Evolutionary conservation across 139 green algal genomes (phyloP), one percentile per base, ranked within the genome.

Genomic region (Micromonas commoda): DNA sequence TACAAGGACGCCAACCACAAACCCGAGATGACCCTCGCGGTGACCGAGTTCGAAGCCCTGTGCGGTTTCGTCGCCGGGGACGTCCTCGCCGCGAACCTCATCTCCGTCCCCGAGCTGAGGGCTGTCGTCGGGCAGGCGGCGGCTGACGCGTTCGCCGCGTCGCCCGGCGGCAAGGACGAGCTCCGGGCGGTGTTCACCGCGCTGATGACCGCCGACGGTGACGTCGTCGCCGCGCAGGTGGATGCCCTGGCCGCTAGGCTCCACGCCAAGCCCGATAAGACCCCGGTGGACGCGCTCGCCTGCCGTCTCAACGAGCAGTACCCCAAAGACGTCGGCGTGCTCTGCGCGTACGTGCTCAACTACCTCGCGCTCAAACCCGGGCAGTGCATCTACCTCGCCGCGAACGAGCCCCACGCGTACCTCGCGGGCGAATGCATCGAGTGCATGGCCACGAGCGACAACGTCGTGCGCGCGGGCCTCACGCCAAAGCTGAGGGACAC

Each of bases 1-100:
- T 98, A 98, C 86, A 93, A 95, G 66, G 95, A 99, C 72, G 85
- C 80, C 82, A 99, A 99, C 85, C 95, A 99, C 87, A 99, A 99
- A 84, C 95, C 95, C 23, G 95, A 99, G 84, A 98, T 99, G 93
- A 91, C 94, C 19, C 81, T 99, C 39, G 95, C 95, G 2, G 71
- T 99, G 28, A 87, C 83, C 34, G 83, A 87, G 26, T 98, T 98
- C 83, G 88, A 96, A 81, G 92, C 94, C 20, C 87, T 99, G 65
- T 97, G 93, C 86, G 86, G 89, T 60, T 99, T 99, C 80, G 86
- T 85, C 1, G 13, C 13, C 70, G 34, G 23, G 20, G 16, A 73
- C 16, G 65, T 64, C 28, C 9, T 74, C 24, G 37, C 35, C 26
- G 33, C 61, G 32, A 26, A 26, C 23, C 32, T 79, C 31, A 20